Evolutionary conservation across 2,329 filamentous ascomycete genomes (phyloP).

Genomic region (Ophiosphaerella herpotricha): DNA sequence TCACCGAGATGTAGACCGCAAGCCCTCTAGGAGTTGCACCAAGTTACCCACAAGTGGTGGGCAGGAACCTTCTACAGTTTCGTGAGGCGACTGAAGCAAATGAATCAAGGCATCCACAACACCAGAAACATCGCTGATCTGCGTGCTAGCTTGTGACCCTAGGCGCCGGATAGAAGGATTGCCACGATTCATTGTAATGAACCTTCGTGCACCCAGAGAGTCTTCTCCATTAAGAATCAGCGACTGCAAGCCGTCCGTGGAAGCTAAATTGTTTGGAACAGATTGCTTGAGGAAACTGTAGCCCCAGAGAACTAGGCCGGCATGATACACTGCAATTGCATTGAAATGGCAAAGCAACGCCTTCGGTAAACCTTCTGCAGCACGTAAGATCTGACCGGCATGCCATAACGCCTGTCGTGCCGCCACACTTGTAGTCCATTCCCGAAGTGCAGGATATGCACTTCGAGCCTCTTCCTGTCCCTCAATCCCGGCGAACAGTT

Average conservation of each 20-base stretch:
- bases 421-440: constrained; percentile 62
- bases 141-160: constrained; percentile 24
- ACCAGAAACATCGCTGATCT: constrained; percentile 60
- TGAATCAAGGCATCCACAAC: constrained; percentile 65
- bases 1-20: constrained; percentile 57
- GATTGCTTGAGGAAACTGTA: constrained; percentile 61
- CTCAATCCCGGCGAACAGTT: constrained; percentile 70
- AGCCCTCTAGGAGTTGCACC: constrained; percentile 64
- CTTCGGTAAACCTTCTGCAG: constrained; percentile 60
- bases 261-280: constrained; percentile 37
- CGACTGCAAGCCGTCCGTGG: constrained; percentile 15
- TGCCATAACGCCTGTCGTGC: constrained; percentile 68
- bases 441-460: constrained; percentile 62
- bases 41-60: constrained; percentile 72
- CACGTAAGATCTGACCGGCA: constrained; percentile 68
- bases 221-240: constrained; percentile 60
- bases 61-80: constrained; percentile 29
- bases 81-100: constrained; percentile 60
- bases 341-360: constrained; percentile 67
- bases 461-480: constrained; percentile 67
- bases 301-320: constrained; percentile 69
- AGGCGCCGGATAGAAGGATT: constrained; percentile 53
- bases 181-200: constrained; percentile 62
- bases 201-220: constrained; percentile 59
- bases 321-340: constrained; percentile 71